Evolutionary conservation across 2,329 filamentous ascomycete genomes (phyloP).

Genomic region (Fusarium drepaniforme): DNA sequence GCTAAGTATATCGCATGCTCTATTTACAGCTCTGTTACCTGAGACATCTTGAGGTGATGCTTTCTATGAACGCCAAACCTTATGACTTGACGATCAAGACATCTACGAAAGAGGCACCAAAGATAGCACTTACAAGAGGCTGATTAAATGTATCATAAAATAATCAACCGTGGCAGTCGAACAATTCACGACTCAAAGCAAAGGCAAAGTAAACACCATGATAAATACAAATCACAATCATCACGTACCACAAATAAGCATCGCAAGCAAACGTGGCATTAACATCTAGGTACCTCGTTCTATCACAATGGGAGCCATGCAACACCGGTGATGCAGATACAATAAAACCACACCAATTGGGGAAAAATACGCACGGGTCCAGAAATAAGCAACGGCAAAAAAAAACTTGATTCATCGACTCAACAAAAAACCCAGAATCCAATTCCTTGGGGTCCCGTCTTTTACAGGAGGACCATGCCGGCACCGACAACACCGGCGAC

Average conservation of each 20-base stretch:
- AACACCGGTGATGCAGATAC: conserved; percentile 47
- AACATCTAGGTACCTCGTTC: conserved; percentile 41
- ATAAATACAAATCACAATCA: neutral
- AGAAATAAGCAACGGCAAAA: conserved; percentile 35
- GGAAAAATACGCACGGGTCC: conserved; percentile 33
- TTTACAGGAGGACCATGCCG: conserved; percentile 66
- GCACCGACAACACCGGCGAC: conserved; percentile 66
- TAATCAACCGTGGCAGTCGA: too few relatives aligned
- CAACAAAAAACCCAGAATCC: conserved; percentile 16
- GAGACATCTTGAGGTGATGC: neutral
- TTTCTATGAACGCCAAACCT: neutral
- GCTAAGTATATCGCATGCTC: too few relatives aligned
- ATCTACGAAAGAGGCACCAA: neutral
- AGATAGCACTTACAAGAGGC: too few relatives aligned
- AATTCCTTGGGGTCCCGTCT: conserved; percentile 6
- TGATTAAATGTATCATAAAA: too few relatives aligned
- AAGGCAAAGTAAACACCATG: too few relatives aligned
- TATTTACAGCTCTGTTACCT: neutral
- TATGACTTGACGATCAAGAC: neutral
- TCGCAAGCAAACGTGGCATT: conserved; percentile 41
- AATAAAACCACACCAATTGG: conserved; percentile 30
- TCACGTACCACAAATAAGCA: conserved; percentile 8
- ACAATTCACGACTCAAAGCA: too few relatives aligned
- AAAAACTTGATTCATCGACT: conserved; percentile 37
- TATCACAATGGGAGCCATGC: conserved; percentile 39